A percentile compares a stretch with the other conserved stretches of the same genome.
Conservation (phyloP, 2,329 filamentous ascomycete species). For the Sarocladiaceae sp. region DNA sequence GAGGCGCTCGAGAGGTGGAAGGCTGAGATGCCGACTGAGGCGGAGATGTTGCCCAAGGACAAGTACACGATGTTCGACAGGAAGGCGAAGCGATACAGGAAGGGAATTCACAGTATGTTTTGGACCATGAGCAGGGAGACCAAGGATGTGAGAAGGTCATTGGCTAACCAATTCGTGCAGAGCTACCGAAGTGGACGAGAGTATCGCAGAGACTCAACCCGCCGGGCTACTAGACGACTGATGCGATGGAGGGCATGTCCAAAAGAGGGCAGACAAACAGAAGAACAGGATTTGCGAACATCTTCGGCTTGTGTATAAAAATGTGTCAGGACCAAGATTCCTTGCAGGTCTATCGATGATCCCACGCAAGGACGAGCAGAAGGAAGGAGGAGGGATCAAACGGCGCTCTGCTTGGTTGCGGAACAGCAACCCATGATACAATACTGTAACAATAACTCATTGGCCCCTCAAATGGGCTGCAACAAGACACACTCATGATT, state of each 20-base stretch:
- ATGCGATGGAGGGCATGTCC: not conserved
- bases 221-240: conserved; percentile 67
- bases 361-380: not conserved
- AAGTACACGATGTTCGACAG: conserved; percentile 98
- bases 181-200: conserved; percentile 88
- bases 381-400: no score
- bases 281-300: not conserved
- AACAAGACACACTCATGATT: not conserved
- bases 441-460: conserved; percentile 6
- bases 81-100: conserved; percentile 91
- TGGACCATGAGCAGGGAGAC: not conserved
- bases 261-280: not conserved
- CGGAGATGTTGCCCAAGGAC: conserved; percentile 91
- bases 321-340: no score
- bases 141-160: not conserved
- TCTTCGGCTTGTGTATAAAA: conserved; percentile 4
- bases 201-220: conserved; percentile 92
- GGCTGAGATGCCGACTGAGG: conserved; percentile 89
- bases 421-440: conserved; percentile 3
- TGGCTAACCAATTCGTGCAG: conserved; percentile 35
- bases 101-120: conserved; percentile 90
- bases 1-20: conserved; percentile 88
- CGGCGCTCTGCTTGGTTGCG: conserved; percentile 3
- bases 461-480: not conserved
- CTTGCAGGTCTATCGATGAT: conserved; percentile 12